Evolutionary conservation across 306 rosid genomes (phyloP), one percentile per base, ranked within the genome.

Genomic region (Crotalaria pallida): DNA sequence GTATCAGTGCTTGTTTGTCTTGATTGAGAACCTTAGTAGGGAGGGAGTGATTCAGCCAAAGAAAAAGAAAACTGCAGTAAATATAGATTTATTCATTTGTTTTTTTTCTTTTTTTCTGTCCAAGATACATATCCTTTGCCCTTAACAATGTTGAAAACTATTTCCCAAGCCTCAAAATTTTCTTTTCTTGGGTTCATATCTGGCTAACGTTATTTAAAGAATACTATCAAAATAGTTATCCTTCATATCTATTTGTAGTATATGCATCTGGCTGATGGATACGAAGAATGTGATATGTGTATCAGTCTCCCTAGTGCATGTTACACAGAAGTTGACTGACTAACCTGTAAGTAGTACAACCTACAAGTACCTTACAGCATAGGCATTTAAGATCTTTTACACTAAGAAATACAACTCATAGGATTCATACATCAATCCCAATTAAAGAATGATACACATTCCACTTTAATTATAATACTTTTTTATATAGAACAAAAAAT

Each of bases 271-370:
- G 19, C 10, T 58, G 50, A 19, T 21, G 16, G 15, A 61, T 41
- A 38, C 11, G n/a, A 40, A 41, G 17, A n/a, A 64, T 65, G 57
- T 26, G n/a, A 1, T n/a, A n/a, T 15, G 56, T 41, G 47, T 3
- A 41, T 41, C 47, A 41, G 15, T 10, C 45, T 38, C 44, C 2
- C 44, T 38, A 2, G 79, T 8, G 84, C 64, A 71, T 92, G 96
- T 64, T 92, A 92, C 31, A 27, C 58, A 83, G 65, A 57, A 92
- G 81, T 67, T 87, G 96, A 66, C 82, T 77, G 24, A 89, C 96
- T 60, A 84, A 75, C 79, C 89, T 92, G 85, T 82, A 82, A 49
- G 98, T 89, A 49, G 98, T 89, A 12, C 94, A 96, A 13, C 86
- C 94, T 4, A 84, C 76, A 64, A 89, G 80, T 55, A 86, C 84